Conservation (phyloP, 805 yeast genomes). For the Novakomyces olei region DNA sequence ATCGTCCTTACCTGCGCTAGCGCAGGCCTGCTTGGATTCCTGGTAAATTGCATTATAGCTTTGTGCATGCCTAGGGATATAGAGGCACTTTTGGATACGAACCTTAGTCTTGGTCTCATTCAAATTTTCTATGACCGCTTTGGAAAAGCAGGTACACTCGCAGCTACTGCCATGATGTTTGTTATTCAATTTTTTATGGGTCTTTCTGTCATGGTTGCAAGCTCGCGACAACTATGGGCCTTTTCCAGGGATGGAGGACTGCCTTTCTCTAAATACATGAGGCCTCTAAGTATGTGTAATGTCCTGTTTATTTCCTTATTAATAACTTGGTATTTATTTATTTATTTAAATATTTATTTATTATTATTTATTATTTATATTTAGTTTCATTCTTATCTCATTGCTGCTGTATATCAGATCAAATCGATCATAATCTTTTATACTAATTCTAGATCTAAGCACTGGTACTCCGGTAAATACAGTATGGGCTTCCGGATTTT, state of each 20-base stretch:
- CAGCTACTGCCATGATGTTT: slow-evolving; percentile 24
- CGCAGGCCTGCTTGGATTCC: slow-evolving; percentile 29
- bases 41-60: slow-evolving; percentile 36
- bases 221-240: slow-evolving; percentile 43
- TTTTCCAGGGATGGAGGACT: slow-evolving; percentile 48
- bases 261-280: slow-evolving; percentile 32
- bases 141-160: slow-evolving; percentile 20
- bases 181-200: slow-evolving; percentile 29
- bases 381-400: slow-evolving; percentile 29
- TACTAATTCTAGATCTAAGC: neutral
- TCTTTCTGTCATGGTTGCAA: slow-evolving; percentile 40
- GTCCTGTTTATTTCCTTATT: slow-evolving; percentile 40
- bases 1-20: slow-evolving; percentile 30
- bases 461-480: slow-evolving; percentile 3
- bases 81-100: no score
- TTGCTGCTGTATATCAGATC: neutral
- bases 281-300: slow-evolving; percentile 26
- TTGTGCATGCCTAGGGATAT: no score
- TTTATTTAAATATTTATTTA: no score
- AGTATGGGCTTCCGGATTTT: slow-evolving; percentile 32
- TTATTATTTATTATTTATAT: slow-evolving; percentile 48
- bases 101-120: no score
- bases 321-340: no score
- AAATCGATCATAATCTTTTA: neutral
- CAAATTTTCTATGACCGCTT: no score